Conservation (phyloP, 164 flowering plant genomes). For the Sextonia rubra region DNA sequence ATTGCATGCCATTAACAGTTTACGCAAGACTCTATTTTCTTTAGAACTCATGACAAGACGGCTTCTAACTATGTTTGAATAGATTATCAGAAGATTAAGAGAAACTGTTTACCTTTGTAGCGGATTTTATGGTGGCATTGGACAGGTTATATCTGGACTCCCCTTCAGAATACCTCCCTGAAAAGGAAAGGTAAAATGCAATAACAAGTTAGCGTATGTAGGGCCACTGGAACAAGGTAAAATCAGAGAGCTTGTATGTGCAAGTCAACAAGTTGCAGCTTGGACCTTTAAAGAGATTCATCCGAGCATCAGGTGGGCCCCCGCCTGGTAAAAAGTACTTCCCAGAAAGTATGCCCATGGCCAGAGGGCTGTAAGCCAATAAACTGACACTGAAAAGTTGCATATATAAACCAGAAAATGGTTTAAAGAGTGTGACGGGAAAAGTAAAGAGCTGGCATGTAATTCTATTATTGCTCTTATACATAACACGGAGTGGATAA, state of each 20-base stretch:
- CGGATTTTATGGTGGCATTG: slow-evolving; percentile 31
- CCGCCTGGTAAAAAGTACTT: slow-evolving; percentile 56
- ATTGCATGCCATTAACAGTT: no score
- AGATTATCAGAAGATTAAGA: not conserved
- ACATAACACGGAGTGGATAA: not conserved
- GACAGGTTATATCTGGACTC: slow-evolving; percentile 76
- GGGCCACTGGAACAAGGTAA: no score
- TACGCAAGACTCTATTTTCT: no score
- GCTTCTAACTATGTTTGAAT: no score
- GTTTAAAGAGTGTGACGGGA: not conserved
- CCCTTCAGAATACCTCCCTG: slow-evolving; percentile 81
- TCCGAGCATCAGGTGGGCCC: slow-evolving; percentile 64
- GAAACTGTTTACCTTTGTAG: slow-evolving; percentile 36
- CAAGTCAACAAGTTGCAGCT: not conserved
- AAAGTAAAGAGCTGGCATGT: not conserved
- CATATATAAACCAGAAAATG: not conserved
- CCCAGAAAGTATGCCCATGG: slow-evolving; percentile 91
- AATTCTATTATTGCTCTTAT: no score
- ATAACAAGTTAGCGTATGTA: no score
- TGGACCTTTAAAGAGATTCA: slow-evolving; percentile 72
- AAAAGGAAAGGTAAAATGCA: slow-evolving; percentile 9
- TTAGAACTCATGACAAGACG: no score
- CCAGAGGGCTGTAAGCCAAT: slow-evolving; percentile 86
- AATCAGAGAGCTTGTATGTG: no score
- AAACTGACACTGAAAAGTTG: slow-evolving; percentile 46